Base-by-base conservation (phyloP, 441 rosid genomes). In the Gossypium gossypioides region DNA sequence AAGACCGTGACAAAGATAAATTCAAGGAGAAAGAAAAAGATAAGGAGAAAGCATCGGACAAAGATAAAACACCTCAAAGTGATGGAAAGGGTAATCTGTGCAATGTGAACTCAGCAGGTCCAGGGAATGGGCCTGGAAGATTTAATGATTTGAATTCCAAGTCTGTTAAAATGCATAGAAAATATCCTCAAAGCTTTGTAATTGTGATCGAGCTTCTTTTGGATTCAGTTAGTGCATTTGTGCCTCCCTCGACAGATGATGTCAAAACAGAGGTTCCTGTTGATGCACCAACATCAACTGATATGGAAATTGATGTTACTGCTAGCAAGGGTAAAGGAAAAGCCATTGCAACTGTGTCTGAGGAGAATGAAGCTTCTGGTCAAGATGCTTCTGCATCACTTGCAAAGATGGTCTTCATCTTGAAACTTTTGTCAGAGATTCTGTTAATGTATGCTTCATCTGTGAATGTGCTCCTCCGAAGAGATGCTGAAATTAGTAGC, bases 241-340 rank as follows among this genome's bases (percentile, higher is more conserved):
- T 82, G 51, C 99, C 97, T 74, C 91, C 94, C 7, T 69, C 75
- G 56, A 88, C 78, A 81, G 95, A 88, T 77, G 97, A 86, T 54
- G 74, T 40, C 29, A 72, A 55, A 74, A 51, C 80, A 65, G 87
- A 81, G 71, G 70, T 68, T 25, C 75, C 57, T n/a, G 76, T 74
- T 68, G 86, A 81, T 75, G 71, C 78, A 69, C 78, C 86, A 54
- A 77, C 86, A 42, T 85, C 88, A 59, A 78, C 84, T 72, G 93
- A 88, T 73, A 95, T 95, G 99, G 97, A 92, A 80, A 88, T 95
- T 82, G 99, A 95, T 86, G 88, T 82, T 77, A 85, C 95, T 76
- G 80, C 90, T 22, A 76, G 76, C 16, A 91, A 88, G 81, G 92
- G 92, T 68, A 95, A 95, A 87, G 99, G 99, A 69, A 95, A 92